These are phyloP conservation scores for Sugiyamaella japonica DNA, from an alignment of 1,139 yeast species.

Conservation along the genomic window DNA sequence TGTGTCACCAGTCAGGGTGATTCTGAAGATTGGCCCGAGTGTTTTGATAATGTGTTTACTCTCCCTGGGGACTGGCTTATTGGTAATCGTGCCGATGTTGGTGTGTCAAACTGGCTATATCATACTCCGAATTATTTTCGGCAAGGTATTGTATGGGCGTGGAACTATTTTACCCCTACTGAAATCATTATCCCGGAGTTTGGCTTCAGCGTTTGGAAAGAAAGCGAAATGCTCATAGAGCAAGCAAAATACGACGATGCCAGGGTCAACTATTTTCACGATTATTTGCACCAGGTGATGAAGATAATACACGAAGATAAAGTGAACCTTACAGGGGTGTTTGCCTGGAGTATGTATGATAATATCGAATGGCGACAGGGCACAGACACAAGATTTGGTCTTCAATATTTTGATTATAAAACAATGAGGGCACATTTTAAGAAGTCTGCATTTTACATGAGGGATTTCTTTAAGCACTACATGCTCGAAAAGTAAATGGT, in stretches of 20 bases:
- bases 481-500: slow-evolving; percentile 3
- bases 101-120: slow-evolving; percentile 29
- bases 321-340: slow-evolving; percentile 41
- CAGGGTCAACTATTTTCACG: slow-evolving; percentile 40
- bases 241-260: slow-evolving; percentile 40
- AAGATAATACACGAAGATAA: slow-evolving; percentile 36
- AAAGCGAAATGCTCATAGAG: slow-evolving; percentile 34
- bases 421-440: slow-evolving; percentile 41
- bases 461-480: slow-evolving; percentile 28
- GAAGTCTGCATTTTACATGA: slow-evolving; percentile 41
- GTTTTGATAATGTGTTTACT: slow-evolving; percentile 26
- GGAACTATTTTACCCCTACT: slow-evolving; percentile 29
- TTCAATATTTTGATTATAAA: slow-evolving; percentile 42
- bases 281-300: slow-evolving; percentile 39
- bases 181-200: slow-evolving; percentile 39
- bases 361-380: slow-evolving; percentile 45
- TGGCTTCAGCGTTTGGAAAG: slow-evolving; percentile 44
- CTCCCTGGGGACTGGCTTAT: slow-evolving; percentile 39
- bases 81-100: slow-evolving; percentile 38
- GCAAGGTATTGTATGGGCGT: slow-evolving; percentile 33
- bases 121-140: slow-evolving; percentile 30
- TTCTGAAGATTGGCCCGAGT: slow-evolving; percentile 27
- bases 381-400: slow-evolving; percentile 39
- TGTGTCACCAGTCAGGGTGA: slow-evolving; percentile 31
- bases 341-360: slow-evolving; percentile 45